Base-by-base conservation (phyloP, 2,329 filamentous ascomycete species). In the Pyrenochaeta sp. region DNA sequence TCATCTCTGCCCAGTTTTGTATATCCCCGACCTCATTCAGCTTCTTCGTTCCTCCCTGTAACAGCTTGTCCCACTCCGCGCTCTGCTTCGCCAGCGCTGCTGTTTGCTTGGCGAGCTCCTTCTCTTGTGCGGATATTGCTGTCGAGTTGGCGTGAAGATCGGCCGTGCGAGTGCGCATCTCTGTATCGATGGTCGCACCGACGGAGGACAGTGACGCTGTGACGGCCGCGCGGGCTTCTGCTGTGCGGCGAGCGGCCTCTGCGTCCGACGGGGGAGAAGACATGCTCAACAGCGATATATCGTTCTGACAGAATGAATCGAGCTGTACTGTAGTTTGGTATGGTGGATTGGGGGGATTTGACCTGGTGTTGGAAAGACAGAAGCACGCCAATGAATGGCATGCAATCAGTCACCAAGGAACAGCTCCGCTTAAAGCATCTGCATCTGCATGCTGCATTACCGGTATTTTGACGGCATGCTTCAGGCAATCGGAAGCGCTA, bases 1-100 rank as follows among this genome's bases (percentile, higher is more conserved):
- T 80, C 77, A 92, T 86, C 82, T 95, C 91, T 18, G 90, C 90
- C 90, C 90, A 95, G 74, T 93, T 93, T 81, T 94, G 90, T 69
- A 94, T 85, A 71, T 92, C 88, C 20, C 90, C 90, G 56, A 92
- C 80, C 80, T 92, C 90, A 78, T 92, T 93, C 54, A 94, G 78
- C 67, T 82, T 83, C 60, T 83, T 82, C 40, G 85, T 83, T 31
- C 87, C 87, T 52, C 82, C 82, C 61, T 84, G 83, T 4, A 87
- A 86, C 63, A 91, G 80, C 61, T 83, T 83, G 61, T 82, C 83
- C 68, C 91, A 82, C 74, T 85, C 84, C 56, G 87, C 85, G 45
- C 83, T 87, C 71, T 92, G 88, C 61, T 82, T 82, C 43, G 83
- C 78, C 72, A 92, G 75, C 2, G 74, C 82, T 1, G 80, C 83